A percentile compares a stretch with the other conserved stretches of the same genome.
Conservation (phyloP, 1,284 basidiomycete species). For the Ceratobasidium sp. region DNA sequence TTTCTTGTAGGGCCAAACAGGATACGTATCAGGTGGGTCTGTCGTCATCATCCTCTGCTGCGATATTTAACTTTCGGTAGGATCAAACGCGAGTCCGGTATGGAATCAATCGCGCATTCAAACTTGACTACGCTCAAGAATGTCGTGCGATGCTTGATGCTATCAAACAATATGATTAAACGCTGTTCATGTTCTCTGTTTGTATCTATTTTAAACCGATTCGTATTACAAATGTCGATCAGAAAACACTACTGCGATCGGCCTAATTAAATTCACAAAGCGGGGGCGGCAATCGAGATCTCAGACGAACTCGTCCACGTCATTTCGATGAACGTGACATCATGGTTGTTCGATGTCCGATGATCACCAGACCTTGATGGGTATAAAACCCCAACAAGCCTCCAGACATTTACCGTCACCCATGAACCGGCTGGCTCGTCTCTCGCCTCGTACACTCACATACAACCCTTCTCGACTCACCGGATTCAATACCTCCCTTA, state of each 20-base stretch:
- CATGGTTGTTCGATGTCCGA: background rate
- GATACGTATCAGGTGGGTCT: constrained; percentile 81
- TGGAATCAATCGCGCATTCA: constrained; percentile 71
- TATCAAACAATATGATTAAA: constrained; percentile 47
- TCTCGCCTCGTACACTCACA: background rate
- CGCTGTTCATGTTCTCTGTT: background rate
- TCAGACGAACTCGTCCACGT: background rate
- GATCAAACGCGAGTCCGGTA: constrained; percentile 82
- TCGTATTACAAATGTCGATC: constrained; percentile 6
- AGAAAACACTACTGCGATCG: background rate
- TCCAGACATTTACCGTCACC: background rate
- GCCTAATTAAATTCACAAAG: background rate
- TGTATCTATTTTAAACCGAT: constrained; percentile 9
- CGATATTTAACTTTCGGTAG: constrained; percentile 51
- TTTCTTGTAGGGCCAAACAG: constrained; percentile 87
- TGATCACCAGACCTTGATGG: background rate
- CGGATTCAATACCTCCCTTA: background rate
- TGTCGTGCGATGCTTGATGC: constrained; percentile 64
- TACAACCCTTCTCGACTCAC: background rate
- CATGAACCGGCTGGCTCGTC: constrained; percentile 5
- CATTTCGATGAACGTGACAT: constrained; percentile 27
- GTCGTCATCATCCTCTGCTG: background rate
- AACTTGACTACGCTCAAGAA: constrained; percentile 78
- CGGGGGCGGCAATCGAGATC: constrained; percentile 18
- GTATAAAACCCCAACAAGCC: background rate